These are phyloP conservation scores for Fusarium sp. DNA, from an alignment of 2,329 filamentous ascomycete species.

Conservation along the genomic window DNA sequence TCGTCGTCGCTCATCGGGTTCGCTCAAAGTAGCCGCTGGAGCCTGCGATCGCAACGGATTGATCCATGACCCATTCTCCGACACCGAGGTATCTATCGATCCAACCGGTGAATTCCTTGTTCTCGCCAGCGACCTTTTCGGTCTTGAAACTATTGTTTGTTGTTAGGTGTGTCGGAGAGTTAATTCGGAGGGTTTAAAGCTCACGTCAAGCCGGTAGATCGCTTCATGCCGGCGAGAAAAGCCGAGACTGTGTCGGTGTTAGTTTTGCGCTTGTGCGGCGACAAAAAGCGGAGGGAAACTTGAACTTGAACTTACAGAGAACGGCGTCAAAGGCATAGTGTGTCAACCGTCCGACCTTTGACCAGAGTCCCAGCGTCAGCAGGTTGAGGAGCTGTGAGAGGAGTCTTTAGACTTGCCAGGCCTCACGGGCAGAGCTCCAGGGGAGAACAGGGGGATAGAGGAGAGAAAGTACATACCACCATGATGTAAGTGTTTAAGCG, in stretches of 20 bases:
- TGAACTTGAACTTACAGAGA: constrained; percentile 71
- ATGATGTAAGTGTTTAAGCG: constrained; percentile 42
- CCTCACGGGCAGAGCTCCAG: constrained; percentile 42
- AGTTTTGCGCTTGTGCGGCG: background rate
- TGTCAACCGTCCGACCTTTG: constrained; percentile 90
- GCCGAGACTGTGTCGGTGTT: constrained; percentile 78
- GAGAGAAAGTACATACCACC: constrained; percentile 49
- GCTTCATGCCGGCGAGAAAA: constrained; percentile 96
- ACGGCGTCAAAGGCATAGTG: constrained; percentile 98
- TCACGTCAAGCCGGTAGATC: constrained; percentile 97
- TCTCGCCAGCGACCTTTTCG: constrained; percentile 83
- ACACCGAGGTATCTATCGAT: constrained; percentile 93
- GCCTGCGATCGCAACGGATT: constrained; percentile 91
- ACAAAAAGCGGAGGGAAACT: background rate
- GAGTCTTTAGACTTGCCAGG: constrained; percentile 52
- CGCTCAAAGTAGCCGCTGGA: constrained; percentile 92
- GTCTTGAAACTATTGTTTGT: constrained; percentile 79
- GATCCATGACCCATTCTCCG: constrained; percentile 98
- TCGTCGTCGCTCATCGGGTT: constrained; percentile 69
- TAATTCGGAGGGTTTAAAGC: constrained; percentile 55
- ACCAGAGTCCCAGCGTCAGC: constrained; percentile 76
- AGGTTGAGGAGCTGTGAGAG: constrained; percentile 70
- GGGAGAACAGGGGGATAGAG: background rate
- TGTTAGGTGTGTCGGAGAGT: constrained; percentile 37
- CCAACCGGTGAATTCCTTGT: constrained; percentile 87